Evolutionary conservation across 139 green algal genomes (phyloP).

Genomic region (Dunaliella sp.): DNA sequence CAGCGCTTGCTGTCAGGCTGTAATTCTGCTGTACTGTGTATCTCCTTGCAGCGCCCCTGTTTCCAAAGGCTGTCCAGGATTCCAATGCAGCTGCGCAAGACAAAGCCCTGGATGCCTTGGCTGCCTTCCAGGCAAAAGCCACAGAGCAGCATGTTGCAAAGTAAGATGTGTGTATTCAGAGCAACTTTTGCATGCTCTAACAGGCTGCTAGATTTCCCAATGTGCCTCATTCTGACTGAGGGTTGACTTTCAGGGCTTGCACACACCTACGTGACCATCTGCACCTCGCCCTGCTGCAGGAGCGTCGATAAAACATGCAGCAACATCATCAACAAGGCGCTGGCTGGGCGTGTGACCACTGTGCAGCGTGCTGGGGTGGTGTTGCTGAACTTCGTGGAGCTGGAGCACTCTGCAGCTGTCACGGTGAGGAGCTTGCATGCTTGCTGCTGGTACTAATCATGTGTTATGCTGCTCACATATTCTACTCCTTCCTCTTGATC

Average conservation of each 20-base stretch:
- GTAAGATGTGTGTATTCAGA: constrained; percentile 20
- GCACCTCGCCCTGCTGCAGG: constrained; percentile 28
- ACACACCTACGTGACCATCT: neutral
- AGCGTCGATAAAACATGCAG: constrained; percentile 58
- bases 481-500: neutral
- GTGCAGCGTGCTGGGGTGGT: constrained; percentile 61
- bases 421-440: neutral
- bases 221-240: neutral
- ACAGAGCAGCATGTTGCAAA: constrained; percentile 48
- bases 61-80: constrained; percentile 80
- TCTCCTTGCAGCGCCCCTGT: constrained; percentile 64
- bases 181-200: neutral
- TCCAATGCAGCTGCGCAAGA: constrained; percentile 88
- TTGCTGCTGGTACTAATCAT: too few species aligned
- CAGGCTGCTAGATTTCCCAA: neutral
- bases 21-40: too few species aligned
- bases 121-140: constrained; percentile 59
- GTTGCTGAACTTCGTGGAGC: constrained; percentile 78
- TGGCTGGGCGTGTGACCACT: constrained; percentile 80
- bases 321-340: constrained; percentile 71
- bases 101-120: constrained; percentile 83
- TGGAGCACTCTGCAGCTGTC: constrained; percentile 64
- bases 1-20: too few species aligned
- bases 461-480: too few species aligned
- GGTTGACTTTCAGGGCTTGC: neutral